Evolutionary conservation across 139 green algal genomes (phyloP).

Genomic region (Chlorella sp.): DNA sequence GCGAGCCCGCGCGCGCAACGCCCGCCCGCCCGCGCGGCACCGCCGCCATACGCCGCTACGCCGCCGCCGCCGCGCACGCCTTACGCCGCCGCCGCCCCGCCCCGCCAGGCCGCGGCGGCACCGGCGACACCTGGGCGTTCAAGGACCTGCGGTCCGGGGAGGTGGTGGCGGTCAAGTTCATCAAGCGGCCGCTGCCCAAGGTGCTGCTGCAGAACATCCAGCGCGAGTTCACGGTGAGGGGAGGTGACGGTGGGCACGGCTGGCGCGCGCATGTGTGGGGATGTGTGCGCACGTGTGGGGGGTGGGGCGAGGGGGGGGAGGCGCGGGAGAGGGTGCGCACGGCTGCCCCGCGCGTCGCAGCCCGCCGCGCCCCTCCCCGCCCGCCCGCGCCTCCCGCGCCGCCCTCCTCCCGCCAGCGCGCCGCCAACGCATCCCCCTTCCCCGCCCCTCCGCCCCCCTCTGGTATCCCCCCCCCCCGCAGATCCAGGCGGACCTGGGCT

Average conservation of each 20-base stretch:
- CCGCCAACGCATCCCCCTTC: too few relatives aligned
- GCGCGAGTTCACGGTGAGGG: constrained; percentile 57
- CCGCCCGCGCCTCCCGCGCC: too few relatives aligned
- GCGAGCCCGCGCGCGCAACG: background rate
- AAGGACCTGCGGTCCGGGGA: constrained; percentile 46
- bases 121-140: constrained; percentile 77
- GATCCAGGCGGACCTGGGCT: constrained; percentile 51
- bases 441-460: background rate
- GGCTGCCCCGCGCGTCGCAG: too few relatives aligned
- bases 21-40: background rate
- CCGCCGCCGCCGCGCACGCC: background rate
- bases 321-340: too few relatives aligned
- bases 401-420: too few relatives aligned
- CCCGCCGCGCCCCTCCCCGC: too few relatives aligned
- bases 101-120: constrained; percentile 60
- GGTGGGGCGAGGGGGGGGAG: too few relatives aligned
- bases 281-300: too few relatives aligned
- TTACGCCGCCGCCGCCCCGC: background rate
- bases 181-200: constrained; percentile 68
- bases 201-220: constrained; percentile 63
- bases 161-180: constrained; percentile 73
- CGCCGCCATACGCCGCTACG: background rate
- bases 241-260: too few relatives aligned
- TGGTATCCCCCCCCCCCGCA: background rate
- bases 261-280: too few relatives aligned